Percentiles rank a stretch among this genome's conserved stretches.
Evolutionary conservation across 116 monocot species (phyloP).

Genomic region (Cymodocea nodosa): DNA sequence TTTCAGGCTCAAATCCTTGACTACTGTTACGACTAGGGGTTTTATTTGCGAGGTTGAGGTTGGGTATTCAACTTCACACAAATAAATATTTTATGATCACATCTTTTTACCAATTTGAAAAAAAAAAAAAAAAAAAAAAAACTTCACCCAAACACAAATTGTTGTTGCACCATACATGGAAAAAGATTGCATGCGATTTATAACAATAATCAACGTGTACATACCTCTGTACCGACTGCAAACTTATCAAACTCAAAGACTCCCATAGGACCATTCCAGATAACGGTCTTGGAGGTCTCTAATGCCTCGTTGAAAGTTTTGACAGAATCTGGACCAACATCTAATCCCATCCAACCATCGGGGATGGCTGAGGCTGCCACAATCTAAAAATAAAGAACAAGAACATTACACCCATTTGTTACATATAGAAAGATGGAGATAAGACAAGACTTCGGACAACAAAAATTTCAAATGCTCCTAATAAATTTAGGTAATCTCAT

Average conservation of each 20-base stretch:
- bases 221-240: slow-evolving; percentile 65
- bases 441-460: no score
- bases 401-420: not conserved
- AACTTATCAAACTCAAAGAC: slow-evolving; percentile 89
- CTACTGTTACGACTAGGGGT: no score
- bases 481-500: no score
- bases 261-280: slow-evolving; percentile 96
- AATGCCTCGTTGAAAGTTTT: slow-evolving; percentile 44
- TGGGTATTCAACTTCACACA: no score
- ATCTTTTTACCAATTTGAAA: no score
- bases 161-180: not conserved
- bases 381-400: slow-evolving; percentile 23
- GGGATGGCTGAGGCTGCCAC: slow-evolving; percentile 72
- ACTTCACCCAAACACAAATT: no score
- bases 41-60: no score
- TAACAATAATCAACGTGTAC: not conserved
- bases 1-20: no score
- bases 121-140: no score
- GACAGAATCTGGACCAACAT: slow-evolving; percentile 77
- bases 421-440: not conserved
- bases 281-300: slow-evolving; percentile 47
- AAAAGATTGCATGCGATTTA: not conserved
- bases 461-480: no score
- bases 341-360: slow-evolving; percentile 93
- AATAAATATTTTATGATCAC: no score